phyloP scores from a whole-genome alignment of 1,139 yeast genomes.

The Arxiozyma telluris region DNA sequence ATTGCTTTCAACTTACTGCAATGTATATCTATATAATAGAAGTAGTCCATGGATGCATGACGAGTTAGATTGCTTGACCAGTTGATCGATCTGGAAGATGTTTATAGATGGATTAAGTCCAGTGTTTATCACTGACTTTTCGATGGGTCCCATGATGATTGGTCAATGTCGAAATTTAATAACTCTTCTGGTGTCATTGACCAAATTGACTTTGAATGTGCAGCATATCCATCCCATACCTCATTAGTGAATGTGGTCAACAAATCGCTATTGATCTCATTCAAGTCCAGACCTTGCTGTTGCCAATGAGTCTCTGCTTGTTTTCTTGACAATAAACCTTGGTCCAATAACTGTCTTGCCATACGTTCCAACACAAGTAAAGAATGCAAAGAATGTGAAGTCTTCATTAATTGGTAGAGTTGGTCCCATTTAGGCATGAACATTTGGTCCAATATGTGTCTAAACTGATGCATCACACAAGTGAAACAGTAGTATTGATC shows the following conservation, averaged over 20 bases:
- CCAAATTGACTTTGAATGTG: slow-evolving; percentile 12
- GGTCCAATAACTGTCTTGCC: slow-evolving; percentile 17
- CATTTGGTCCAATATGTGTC: slow-evolving; percentile 15
- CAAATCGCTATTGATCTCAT: slow-evolving; percentile 13
- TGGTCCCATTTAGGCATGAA: slow-evolving; percentile 9
- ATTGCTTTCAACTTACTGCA: too few relatives aligned
- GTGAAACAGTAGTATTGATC: slow-evolving; percentile 11
- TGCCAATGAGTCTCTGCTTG: slow-evolving; percentile 12
- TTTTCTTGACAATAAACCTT: slow-evolving; percentile 15
- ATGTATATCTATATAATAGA: too few relatives aligned
- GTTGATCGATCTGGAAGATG: not conserved
- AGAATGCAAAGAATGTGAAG: slow-evolving; percentile 16
- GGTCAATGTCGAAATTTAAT: not conserved
- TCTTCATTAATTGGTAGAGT: slow-evolving; percentile 10
- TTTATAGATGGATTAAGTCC: not conserved
- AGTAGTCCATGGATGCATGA: too few relatives aligned
- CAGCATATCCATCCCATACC: slow-evolving; percentile 17
- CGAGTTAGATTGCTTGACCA: too few relatives aligned
- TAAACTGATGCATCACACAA: slow-evolving; percentile 9
- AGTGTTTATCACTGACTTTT: not conserved
- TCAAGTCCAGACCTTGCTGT: slow-evolving; percentile 8
- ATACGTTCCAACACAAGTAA: slow-evolving; percentile 17
- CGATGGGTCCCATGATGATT: not conserved
- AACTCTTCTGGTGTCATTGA: slow-evolving; percentile 15
- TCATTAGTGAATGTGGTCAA: slow-evolving; percentile 12